Evolutionary conservation across 2,329 filamentous ascomycete species (phyloP).

Genomic region (Apiospora saccharicola): DNA sequence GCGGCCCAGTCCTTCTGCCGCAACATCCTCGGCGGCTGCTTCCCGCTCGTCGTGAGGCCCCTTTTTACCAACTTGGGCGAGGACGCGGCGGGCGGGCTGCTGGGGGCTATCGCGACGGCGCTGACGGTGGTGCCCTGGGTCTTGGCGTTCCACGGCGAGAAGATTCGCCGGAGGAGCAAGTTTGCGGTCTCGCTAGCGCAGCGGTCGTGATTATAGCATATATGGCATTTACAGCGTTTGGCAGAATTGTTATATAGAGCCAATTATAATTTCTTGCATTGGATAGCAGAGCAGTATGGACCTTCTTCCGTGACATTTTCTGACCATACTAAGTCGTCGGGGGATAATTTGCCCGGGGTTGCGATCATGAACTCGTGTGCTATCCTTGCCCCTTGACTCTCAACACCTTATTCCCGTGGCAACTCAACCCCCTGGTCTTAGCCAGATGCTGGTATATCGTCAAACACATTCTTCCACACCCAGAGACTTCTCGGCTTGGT

Average conservation of each 20-base stretch:
- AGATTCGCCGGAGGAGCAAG: slow-evolving; percentile 77
- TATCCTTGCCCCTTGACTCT: background rate
- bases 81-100: slow-evolving; percentile 73
- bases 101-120: slow-evolving; percentile 74
- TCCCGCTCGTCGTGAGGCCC: slow-evolving; percentile 77
- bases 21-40: slow-evolving; percentile 82
- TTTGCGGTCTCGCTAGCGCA: slow-evolving; percentile 64
- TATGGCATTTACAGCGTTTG: background rate
- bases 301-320: too few relatives aligned
- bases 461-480: slow-evolving; percentile 27
- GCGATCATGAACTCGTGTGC: too few relatives aligned
- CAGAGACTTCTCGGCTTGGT: slow-evolving; percentile 38
- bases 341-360: too few relatives aligned
- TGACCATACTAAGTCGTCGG: too few relatives aligned
- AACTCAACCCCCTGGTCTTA: background rate
- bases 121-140: slow-evolving; percentile 89
- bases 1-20: slow-evolving; percentile 88
- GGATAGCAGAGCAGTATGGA: too few relatives aligned
- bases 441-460: background rate
- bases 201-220: background rate
- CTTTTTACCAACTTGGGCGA: slow-evolving; percentile 79
- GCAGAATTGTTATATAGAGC: background rate
- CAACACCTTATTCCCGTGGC: background rate
- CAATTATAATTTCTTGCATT: background rate
- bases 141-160: slow-evolving; percentile 78